Evolutionary conservation across 768 basidiomycete genomes (phyloP), one percentile per base, ranked within the genome.

Genomic region (Lactarius vividus): DNA sequence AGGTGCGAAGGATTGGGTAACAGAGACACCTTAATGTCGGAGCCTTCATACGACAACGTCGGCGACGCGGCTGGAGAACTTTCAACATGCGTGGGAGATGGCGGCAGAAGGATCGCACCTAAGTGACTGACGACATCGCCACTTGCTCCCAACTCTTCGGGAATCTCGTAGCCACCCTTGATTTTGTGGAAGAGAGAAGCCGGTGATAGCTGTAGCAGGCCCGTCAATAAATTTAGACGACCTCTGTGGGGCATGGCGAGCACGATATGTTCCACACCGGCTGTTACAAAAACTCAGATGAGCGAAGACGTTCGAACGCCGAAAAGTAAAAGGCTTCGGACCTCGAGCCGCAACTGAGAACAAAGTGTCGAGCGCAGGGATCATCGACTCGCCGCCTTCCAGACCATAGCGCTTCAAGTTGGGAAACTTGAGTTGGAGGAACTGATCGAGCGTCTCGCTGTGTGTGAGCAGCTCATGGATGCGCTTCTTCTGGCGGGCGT

Each of bases 331-430:
- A 42, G 10, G 15, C 54, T 4, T 73, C 71, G 26, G 59, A 87
- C 88, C 83, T 71, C 79, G 76, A 3, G 91, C 82, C 9, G 92
- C 88, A 2, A 83, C 79, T 0, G 81, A 77, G 71, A 97, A 92
- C 20, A 97, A 75, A 0, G 85, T 79, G 66, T 95, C 92, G 2
- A 96, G 78, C 1, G 93, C 94, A 4, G 93, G 90, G 29, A 97
- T 76, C 94, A 96, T 96, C 3, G 92, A 93, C 78, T 96, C 95
- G 1, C 90, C 95, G 3, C 95, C 95, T 75, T 97, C 94, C 42
- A 96, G 81, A 0, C 92, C 94, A 75, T 93, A 93, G 72, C 91
- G 83, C 76, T 91, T 92, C 74, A 92, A 71, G 76, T 93, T 95
- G 1, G 94, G 94, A 73, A 96, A 96, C 75, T 94, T 94, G 60